Conservation (phyloP, 805 yeast species). For the Candida xiaguanensis region DNA sequence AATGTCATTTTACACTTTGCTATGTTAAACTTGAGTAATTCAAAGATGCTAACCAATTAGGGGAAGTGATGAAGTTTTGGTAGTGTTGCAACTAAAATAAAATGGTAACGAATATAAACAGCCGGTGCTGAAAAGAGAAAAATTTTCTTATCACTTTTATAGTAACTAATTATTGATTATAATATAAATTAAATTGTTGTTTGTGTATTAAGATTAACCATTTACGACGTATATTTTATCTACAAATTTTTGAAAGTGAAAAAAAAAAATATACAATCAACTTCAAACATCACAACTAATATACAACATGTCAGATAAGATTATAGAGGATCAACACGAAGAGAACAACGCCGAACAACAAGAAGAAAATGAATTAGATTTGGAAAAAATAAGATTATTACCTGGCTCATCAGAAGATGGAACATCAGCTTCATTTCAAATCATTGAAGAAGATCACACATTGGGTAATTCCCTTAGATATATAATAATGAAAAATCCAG, state of each 20-base stretch:
- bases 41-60: too few relatives aligned
- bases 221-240: too few relatives aligned
- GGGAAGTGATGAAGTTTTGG: too few relatives aligned
- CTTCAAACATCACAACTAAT: background rate
- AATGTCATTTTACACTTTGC: too few relatives aligned
- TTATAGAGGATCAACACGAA: slow-evolving; percentile 1
- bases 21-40: too few relatives aligned
- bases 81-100: too few relatives aligned
- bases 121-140: too few relatives aligned
- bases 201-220: too few relatives aligned
- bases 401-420: slow-evolving; percentile 94
- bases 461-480: slow-evolving; percentile 91
- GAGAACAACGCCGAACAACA: background rate
- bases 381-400: slow-evolving; percentile 59
- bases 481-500: slow-evolving; percentile 95
- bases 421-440: slow-evolving; percentile 90
- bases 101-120: too few relatives aligned
- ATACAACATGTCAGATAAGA: slow-evolving; percentile 1
- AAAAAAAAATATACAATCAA: background rate
- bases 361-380: slow-evolving; percentile 33
- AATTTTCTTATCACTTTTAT: too few relatives aligned
- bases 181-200: too few relatives aligned
- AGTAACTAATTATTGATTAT: too few relatives aligned
- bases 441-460: slow-evolving; percentile 92
- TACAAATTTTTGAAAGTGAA: background rate